Base-by-base conservation (phyloP, 2,329 filamentous ascomycete species). In the Aspergillus costaricaensis region DNA sequence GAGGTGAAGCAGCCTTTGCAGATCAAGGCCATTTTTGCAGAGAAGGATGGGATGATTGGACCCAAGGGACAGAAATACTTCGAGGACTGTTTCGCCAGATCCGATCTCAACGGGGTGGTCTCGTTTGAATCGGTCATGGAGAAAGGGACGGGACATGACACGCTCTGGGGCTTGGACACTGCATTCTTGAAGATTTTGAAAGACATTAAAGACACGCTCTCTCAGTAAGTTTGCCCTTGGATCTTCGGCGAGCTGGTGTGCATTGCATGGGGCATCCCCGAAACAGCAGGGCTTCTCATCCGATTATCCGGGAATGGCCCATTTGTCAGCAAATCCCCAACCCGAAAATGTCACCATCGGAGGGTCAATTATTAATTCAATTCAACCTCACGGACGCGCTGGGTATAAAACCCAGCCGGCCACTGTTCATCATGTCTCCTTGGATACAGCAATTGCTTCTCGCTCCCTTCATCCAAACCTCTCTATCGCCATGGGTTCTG, bases 241-340 rank as follows among this genome's bases (percentile, higher is more conserved):
- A 0, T 8, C 7, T 27, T 14, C 1, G 1, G 27, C 1, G 27
- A 12, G 27, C 10, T 30, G 3, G 10, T 12, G 3, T 30, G 10
- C 9, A 30, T 5, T 30, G 27, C 27, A 30, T 30, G 50, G 25
- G 25, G 25, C 7, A 8, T 27, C 25, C 25, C 1, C 25, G 23
- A 38, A 12, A 27, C 19, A 5, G 41, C 57, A 14, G 41, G 27
- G 25, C 25, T 12, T 1, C 27, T 1, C 27, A 30, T 30, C 41
- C 41, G 41, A 44, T 2, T 23, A 44, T 44, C 41, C 41, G 41
- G 5, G 27, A 30, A 30, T 30, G 27, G 2, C 19, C 41, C 41
- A 59, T 59, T 59, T 59, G 57, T 59, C 57, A 53, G 51, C 51
- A 53, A 12, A n/a, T 15, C 51, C 32, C 23, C 19, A 23, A 25